A percentile compares a stretch with the other conserved stretches of the same genome.
Evolutionary conservation across 1,139 yeast species (phyloP).

Genomic region (Candida anutae): DNA sequence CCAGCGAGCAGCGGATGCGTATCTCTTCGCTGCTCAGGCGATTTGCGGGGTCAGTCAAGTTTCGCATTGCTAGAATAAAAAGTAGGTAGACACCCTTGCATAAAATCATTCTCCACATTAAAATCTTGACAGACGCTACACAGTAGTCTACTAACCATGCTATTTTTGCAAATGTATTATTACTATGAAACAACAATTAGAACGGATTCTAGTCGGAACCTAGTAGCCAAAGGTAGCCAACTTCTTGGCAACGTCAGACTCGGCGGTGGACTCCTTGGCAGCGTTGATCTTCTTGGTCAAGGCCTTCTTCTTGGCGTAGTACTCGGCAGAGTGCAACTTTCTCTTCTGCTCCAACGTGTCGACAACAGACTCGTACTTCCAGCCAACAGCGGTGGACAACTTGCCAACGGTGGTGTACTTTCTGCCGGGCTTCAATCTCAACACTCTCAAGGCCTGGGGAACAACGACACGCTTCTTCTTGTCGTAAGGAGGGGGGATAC

Average conservation of each 20-base stretch:
- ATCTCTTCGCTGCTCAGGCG: too few species aligned
- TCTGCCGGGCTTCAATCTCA: slow-evolving; percentile 99
- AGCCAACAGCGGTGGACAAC: slow-evolving; percentile 94
- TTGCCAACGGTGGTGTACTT: slow-evolving; percentile 98
- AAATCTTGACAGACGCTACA: not conserved
- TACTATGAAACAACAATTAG: too few species aligned
- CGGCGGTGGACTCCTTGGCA: slow-evolving; percentile 76
- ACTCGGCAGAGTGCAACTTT: slow-evolving; percentile 98
- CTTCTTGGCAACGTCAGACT: slow-evolving; percentile 66
- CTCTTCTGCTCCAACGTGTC: slow-evolving; percentile 99
- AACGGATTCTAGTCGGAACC: slow-evolving; percentile 12
- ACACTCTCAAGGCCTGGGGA: slow-evolving; percentile 99
- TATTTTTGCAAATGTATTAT: slow-evolving; percentile 1
- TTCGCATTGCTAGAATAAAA: too few species aligned
- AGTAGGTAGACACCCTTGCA: too few species aligned
- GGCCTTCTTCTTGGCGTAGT: slow-evolving; percentile 98
- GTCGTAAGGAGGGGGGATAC: slow-evolving; percentile 99
- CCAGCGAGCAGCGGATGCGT: too few species aligned
- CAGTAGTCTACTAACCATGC: too few species aligned
- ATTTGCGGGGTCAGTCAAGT: too few species aligned
- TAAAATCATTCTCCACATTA: too few species aligned
- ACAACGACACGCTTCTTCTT: slow-evolving; percentile 99
- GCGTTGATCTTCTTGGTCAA: slow-evolving; percentile 83
- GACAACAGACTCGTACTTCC: slow-evolving; percentile 99
- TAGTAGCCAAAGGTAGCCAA: slow-evolving; percentile 79